Evolutionary conservation across 2,329 filamentous ascomycete species (phyloP), one percentile per base, ranked within the genome.

Genomic region (Aspergillus udagawae): DNA sequence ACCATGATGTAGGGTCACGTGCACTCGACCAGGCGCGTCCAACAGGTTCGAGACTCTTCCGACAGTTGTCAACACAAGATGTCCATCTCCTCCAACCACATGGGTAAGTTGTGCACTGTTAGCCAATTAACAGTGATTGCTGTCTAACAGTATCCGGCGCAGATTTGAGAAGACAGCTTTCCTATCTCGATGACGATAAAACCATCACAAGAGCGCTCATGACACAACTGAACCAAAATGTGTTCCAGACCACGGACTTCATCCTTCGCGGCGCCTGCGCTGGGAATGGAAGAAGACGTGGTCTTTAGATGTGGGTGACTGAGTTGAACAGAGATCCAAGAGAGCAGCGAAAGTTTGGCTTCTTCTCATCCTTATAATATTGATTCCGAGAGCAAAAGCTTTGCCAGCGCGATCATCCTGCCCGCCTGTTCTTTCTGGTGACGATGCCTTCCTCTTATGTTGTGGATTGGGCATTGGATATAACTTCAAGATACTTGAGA

Each of bases 321-420:
- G 75, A 76, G 67, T 68, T 70, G 76, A 79, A 79, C 76, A 78
- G 76, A 79, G 68, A 79, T 79, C 76, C 73, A 65, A 78, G 76
- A 71, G 76, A 74, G 65, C 62, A 44, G 32, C 28, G 47, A 57
- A 49, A 52, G 12, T 12, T 21, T 51, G 2, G 17, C 48, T 10
- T 29, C 38, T 8, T 20, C 28, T 54, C 35, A 23, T 47, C 45
- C 21, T 23, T 54, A 25, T 20, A 12, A 6, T 10, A 35, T 32
- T 20, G 6, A 35, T 29, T 38, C 7, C 50, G n/a, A 6, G 12
- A 41, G 3, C 14, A 23, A 12, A 25, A n/a, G n/a, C 32, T 41
- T 7, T 35, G 32, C 6, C 50, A 27, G 17, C 5, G 29, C 27
- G n/a, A 51, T n/a, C 49, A 51, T 35, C 17, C 32, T 7, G 14